These are phyloP conservation scores for Cantharellus anzutake DNA, from an alignment of 768 basidiomycete species.

Conservation along the genomic window DNA sequence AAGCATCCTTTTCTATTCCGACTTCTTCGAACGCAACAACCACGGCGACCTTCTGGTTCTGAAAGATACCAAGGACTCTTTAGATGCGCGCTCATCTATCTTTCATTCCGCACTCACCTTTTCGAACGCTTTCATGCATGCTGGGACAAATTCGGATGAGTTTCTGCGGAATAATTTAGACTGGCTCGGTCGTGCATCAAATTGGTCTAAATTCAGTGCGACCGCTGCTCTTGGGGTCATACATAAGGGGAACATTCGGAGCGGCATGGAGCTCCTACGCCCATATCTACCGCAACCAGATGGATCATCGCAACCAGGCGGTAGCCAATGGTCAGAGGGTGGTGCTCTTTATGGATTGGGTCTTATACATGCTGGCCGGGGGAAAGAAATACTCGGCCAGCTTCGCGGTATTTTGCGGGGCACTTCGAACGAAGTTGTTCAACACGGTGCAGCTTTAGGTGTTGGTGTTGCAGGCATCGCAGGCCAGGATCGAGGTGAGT, in stretches of 20 bases:
- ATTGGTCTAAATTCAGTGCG: conserved; percentile 98
- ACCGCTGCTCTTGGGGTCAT: conserved; percentile 95
- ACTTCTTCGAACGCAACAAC: conserved; percentile 91
- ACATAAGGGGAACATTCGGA: conserved; percentile 89
- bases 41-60: conserved; percentile 81
- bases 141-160: conserved; percentile 89
- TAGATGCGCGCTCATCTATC: conserved; percentile 89
- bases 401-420: conserved; percentile 62
- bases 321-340: conserved; percentile 80
- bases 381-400: conserved; percentile 47
- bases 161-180: conserved; percentile 94
- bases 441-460: conserved; percentile 93
- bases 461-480: conserved; percentile 95
- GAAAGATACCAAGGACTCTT: conserved; percentile 84
- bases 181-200: conserved; percentile 86
- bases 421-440: conserved; percentile 67
- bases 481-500: conserved; percentile 46
- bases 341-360: conserved; percentile 93
- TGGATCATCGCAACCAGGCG: conserved; percentile 35
- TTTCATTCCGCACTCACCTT: conserved; percentile 94
- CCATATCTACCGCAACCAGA: conserved; percentile 78
- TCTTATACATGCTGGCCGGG: conserved; percentile 79
- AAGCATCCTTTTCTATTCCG: conserved; percentile 80
- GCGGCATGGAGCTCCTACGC: conserved; percentile 79
- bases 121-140: conserved; percentile 94